Conservation (phyloP, 345 rosid genomes). For the Aurinia saxatilis region DNA sequence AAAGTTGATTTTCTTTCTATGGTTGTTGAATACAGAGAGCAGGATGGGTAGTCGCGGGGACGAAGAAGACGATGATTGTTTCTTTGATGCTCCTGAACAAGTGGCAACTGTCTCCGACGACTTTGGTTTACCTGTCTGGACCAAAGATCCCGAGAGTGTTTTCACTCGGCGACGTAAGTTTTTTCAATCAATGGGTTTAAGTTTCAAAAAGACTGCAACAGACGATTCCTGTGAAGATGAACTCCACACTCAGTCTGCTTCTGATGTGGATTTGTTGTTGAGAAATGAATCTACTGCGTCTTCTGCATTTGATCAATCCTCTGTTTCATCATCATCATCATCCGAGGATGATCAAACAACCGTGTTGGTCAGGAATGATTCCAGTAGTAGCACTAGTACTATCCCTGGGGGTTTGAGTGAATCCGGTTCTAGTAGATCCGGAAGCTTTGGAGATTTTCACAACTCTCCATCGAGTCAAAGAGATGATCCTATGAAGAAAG, state of each 20-base stretch:
- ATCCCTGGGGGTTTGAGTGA: conserved; percentile 10
- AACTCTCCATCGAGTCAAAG: too few relatives aligned
- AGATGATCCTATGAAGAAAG: conserved; percentile 20
- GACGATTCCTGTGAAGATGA: background rate
- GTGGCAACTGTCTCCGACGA: conserved; percentile 22
- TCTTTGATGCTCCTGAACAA: conserved; percentile 61
- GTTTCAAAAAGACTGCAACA: conserved; percentile 9
- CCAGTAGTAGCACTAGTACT: background rate
- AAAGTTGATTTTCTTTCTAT: background rate
- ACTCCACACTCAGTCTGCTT: background rate
- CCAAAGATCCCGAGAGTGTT: conserved; percentile 32
- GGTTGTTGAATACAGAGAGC: conserved; percentile 34
- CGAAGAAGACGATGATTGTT: conserved; percentile 51
- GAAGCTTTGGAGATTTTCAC: conserved; percentile 24
- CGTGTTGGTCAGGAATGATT: conserved; percentile 1
- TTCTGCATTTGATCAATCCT: conserved; percentile 23
- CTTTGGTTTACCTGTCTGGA: conserved; percentile 32
- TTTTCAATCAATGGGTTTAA: conserved; percentile 34
- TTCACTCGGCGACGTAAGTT: conserved; percentile 36
- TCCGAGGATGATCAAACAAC: conserved; percentile 1
- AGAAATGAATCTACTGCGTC: conserved; percentile 35
- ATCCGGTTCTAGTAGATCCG: conserved; percentile 12
- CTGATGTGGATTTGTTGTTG: conserved; percentile 24
- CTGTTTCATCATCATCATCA: conserved; percentile 14
- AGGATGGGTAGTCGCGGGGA: conserved; percentile 25